Conservation (phyloP, 2,329 filamentous ascomycete species). For the Fusarium abutilonis region DNA sequence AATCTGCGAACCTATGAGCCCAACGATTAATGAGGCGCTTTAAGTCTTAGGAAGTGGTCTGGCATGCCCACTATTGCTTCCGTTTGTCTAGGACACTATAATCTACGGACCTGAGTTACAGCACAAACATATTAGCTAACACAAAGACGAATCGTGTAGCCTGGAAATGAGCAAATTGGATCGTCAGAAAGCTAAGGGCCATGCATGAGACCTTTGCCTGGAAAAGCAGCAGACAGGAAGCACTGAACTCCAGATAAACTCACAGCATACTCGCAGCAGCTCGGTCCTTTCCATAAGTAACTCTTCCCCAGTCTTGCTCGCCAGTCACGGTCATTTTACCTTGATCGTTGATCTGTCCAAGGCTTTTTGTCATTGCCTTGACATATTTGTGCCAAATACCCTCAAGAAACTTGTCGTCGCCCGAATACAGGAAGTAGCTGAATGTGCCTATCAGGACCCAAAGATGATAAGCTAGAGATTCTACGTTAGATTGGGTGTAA, state of each 20-base stretch:
- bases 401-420: not conserved
- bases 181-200: too few species aligned
- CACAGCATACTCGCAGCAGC: slow-evolving; percentile 13
- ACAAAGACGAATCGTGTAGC: too few species aligned
- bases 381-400: not conserved
- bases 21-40: too few species aligned
- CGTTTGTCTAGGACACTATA: too few species aligned
- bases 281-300: not conserved
- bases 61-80: too few species aligned
- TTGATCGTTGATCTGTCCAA: not conserved
- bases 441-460: not conserved
- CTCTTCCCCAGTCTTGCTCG: slow-evolving; percentile 4
- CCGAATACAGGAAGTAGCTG: not conserved
- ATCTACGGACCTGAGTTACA: too few species aligned
- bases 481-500: not conserved
- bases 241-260: not conserved
- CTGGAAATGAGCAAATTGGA: too few species aligned
- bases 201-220: too few species aligned
- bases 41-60: too few species aligned
- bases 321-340: slow-evolving; percentile 20
- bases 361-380: not conserved
- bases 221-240: not conserved
- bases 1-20: too few species aligned
- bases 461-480: not conserved
- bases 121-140: too few species aligned